Evolutionary conservation across 2,329 filamentous ascomycete genomes (phyloP), one percentile per base, ranked within the genome.

Genomic region (Leptosphaerulina australis): DNA sequence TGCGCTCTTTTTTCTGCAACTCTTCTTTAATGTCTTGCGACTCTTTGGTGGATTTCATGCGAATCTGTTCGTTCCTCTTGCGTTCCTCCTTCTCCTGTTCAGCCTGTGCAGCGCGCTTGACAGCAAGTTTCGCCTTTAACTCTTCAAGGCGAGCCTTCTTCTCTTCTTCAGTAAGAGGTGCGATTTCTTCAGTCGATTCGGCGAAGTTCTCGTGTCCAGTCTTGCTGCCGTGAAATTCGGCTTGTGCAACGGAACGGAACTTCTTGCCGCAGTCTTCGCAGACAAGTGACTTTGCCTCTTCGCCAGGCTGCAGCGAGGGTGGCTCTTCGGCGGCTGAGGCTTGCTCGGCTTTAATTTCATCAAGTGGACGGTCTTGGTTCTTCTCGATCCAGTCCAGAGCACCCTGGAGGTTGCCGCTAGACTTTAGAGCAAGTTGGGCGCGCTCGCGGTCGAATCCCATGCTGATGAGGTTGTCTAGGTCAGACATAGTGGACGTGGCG

Each of bases 231-330:
- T 99, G 94, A 71, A 91, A 96, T 65, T 93, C 88, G 8, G 92
- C 94, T 60, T 93, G 84, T 20, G 86, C 85, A 58, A 88, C 84
- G 66, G 85, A 90, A 60, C 90, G 83, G 75, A 99, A 95, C 70
- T 86, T 88, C 81, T 96, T 97, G 68, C 88, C 88, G 69, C 94
- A 99, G 48, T 97, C 93, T 59, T 96, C 94, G 81, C 94, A 99
- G 40, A 95, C 82, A 46, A 97, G 84, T 38, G 91, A 96, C 66
- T 85, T 83, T 47, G 91, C 89, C 47, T 83, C 79, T 64, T 87
- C 84, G 51, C 88, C 90, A 1, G 83, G 83, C 63, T 88, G 80
- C 2, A 92, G 78, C n/a, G 84, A 81, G 4, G 85, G 82, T 9
- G 84, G 82, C 62, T 88, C 78, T 15, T 79, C 78, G 34, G 66